These are phyloP conservation scores for Periconia macrospinosa DNA, from an alignment of 2,329 filamentous ascomycete genomes.

Conservation along the genomic window DNA sequence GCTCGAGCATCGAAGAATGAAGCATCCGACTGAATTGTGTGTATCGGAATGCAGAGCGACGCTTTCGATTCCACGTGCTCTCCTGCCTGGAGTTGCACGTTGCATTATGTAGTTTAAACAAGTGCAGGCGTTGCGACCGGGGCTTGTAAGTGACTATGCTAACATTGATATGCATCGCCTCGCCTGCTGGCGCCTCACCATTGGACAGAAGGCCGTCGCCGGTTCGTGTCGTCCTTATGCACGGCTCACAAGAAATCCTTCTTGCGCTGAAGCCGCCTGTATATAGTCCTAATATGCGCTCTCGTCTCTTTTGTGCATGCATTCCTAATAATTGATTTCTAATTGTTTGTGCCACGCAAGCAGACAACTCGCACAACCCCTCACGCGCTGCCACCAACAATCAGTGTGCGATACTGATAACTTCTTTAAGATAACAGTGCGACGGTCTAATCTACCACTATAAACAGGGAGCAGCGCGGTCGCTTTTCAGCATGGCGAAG, in stretches of 20 bases:
- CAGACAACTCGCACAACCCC: slow-evolving; percentile 32
- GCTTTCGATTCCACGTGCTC: slow-evolving; percentile 25
- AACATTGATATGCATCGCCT: slow-evolving; percentile 32
- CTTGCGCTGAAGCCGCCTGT: slow-evolving; percentile 23
- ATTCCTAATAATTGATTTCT: slow-evolving; percentile 21
- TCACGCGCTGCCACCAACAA: slow-evolving; percentile 12
- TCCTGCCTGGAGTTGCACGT: slow-evolving; percentile 21
- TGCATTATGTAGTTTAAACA: neutral
- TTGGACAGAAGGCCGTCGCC: slow-evolving; percentile 31
- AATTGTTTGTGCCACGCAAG: slow-evolving; percentile 42
- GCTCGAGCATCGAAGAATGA: slow-evolving; percentile 2
- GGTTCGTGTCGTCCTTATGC: slow-evolving; percentile 34
- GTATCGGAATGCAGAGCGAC: slow-evolving; percentile 15
- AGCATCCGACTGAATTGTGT: neutral
- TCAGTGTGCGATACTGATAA: neutral
- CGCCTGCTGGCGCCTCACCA: slow-evolving; percentile 31
- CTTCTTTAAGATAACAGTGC: neutral
- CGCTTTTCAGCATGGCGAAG: slow-evolving; percentile 32
- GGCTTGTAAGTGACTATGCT: slow-evolving; percentile 38
- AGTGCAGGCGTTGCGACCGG: slow-evolving; percentile 29
- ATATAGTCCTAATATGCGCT: slow-evolving; percentile 40
- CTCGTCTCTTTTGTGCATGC: slow-evolving; percentile 21
- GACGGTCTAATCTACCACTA: slow-evolving; percentile 6
- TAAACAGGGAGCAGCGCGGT: slow-evolving; percentile 26
- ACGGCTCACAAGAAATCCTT: slow-evolving; percentile 26